Evolutionary conservation across 768 basidiomycete genomes (phyloP).

Genomic region (Pisolithus marmoratus): DNA sequence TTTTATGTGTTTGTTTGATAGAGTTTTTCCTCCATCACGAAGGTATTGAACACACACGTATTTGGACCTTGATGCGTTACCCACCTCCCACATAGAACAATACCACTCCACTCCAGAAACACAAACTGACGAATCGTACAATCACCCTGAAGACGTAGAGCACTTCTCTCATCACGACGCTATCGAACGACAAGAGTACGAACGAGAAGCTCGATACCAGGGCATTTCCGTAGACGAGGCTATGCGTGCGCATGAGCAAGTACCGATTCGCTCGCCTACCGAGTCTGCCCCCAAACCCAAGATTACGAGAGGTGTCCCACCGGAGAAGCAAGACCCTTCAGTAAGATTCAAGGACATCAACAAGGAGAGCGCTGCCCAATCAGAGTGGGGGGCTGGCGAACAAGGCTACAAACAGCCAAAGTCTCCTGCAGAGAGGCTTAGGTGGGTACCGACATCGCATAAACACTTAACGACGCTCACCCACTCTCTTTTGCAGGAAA

Average conservation of each 20-base stretch:
- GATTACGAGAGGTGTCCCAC: constrained; percentile 52
- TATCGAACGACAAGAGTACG: constrained; percentile 82
- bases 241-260: constrained; percentile 46
- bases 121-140: constrained; percentile 93
- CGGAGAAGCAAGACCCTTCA: constrained; percentile 65
- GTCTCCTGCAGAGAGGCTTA: constrained; percentile 69
- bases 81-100: constrained; percentile 47
- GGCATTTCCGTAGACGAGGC: constrained; percentile 77
- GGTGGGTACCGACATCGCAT: constrained; percentile 34
- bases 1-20: constrained; percentile 18
- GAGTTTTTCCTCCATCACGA: constrained; percentile 98
- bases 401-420: constrained; percentile 70
- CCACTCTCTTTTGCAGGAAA: constrained; percentile 39
- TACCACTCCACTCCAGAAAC: constrained; percentile 97
- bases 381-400: constrained; percentile 68
- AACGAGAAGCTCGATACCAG: constrained; percentile 78
- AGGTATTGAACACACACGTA: constrained; percentile 42
- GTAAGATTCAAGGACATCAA: constrained; percentile 54
- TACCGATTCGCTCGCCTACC: constrained; percentile 12
- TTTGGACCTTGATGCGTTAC: not conserved
- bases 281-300: constrained; percentile 37
- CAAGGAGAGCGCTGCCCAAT: constrained; percentile 46
- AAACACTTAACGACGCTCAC: constrained; percentile 1
- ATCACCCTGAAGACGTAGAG: constrained; percentile 87
- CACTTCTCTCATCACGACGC: constrained; percentile 86